phyloP scores from a whole-genome alignment of 768 basidiomycete species.

The Boletus sensibilis region DNA sequence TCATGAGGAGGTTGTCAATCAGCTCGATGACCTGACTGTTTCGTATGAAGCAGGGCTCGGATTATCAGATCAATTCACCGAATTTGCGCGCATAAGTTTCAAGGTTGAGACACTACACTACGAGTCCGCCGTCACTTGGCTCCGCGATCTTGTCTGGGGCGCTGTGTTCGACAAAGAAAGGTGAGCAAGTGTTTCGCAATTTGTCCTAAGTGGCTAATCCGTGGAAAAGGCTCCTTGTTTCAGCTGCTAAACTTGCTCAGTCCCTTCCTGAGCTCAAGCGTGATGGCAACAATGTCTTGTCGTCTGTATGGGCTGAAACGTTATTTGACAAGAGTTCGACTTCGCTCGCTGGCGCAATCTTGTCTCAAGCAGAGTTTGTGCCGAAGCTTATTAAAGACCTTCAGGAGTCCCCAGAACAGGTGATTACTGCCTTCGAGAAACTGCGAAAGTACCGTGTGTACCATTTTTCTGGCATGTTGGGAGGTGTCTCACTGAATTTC shows the following conservation, averaged over 20 bases:
- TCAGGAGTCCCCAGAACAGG: constrained; percentile 67
- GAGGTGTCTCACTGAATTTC: neutral
- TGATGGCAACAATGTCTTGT: constrained; percentile 77
- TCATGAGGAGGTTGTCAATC: constrained; percentile 90
- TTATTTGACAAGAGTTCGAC: constrained; percentile 71
- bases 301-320: constrained; percentile 65
- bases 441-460: constrained; percentile 66
- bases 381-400: constrained; percentile 71
- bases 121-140: constrained; percentile 80
- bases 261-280: constrained; percentile 89
- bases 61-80: constrained; percentile 61
- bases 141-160: constrained; percentile 76
- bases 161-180: constrained; percentile 77
- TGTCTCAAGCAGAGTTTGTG: constrained; percentile 76
- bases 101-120: constrained; percentile 84
- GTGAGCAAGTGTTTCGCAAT: constrained; percentile 36
- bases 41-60: constrained; percentile 77
- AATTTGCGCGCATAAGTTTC: constrained; percentile 71
- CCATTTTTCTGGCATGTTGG: neutral
- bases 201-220: constrained; percentile 1
- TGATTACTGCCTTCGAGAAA: constrained; percentile 72
- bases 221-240: constrained; percentile 67
- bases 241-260: constrained; percentile 85
- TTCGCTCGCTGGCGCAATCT: constrained; percentile 61
- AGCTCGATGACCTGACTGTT: constrained; percentile 89